A percentile compares a stretch with the other conserved stretches of the same genome.
Conservation (phyloP, 2,329 filamentous ascomycete genomes). For the Pezizomycotina sp. region DNA sequence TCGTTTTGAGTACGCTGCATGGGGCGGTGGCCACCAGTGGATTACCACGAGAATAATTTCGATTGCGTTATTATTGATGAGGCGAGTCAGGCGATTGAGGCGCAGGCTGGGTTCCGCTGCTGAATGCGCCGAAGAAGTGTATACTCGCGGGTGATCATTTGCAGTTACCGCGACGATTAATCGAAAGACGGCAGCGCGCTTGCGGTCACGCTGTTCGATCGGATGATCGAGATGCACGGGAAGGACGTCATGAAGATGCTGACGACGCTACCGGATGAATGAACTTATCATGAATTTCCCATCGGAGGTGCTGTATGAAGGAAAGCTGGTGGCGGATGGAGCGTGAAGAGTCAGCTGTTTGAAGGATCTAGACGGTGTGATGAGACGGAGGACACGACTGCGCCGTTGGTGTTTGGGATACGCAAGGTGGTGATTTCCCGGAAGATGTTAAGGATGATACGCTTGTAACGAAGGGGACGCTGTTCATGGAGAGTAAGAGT, state of each 20-base stretch:
- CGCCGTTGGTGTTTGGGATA: slow-evolving; percentile 91
- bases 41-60: slow-evolving; percentile 43
- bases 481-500: slow-evolving; percentile 63
- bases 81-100: slow-evolving; percentile 85
- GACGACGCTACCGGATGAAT: slow-evolving; percentile 95
- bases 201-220: slow-evolving; percentile 84
- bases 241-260: slow-evolving; percentile 79
- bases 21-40: slow-evolving; percentile 32
- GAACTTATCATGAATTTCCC: slow-evolving; percentile 90
- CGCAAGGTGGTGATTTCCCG: slow-evolving; percentile 80
- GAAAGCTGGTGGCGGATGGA: slow-evolving; percentile 63
- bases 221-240: slow-evolving; percentile 67
- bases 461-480: slow-evolving; percentile 34
- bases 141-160: slow-evolving; percentile 88
- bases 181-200: slow-evolving; percentile 36
- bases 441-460: slow-evolving; percentile 38
- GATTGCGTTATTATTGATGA: slow-evolving; percentile 94
- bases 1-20: slow-evolving; percentile 83
- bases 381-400: slow-evolving; percentile 69
- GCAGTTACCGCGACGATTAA: slow-evolving; percentile 88
- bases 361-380: slow-evolving; percentile 58
- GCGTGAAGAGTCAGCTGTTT: slow-evolving; percentile 59
- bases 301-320: slow-evolving; percentile 72
- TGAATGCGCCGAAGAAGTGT: slow-evolving; percentile 54
- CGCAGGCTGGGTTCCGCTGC: slow-evolving; percentile 90